phyloP scores from a whole-genome alignment of 352 stramenopile genomes.

The Phytophthora sansomeana region DNA sequence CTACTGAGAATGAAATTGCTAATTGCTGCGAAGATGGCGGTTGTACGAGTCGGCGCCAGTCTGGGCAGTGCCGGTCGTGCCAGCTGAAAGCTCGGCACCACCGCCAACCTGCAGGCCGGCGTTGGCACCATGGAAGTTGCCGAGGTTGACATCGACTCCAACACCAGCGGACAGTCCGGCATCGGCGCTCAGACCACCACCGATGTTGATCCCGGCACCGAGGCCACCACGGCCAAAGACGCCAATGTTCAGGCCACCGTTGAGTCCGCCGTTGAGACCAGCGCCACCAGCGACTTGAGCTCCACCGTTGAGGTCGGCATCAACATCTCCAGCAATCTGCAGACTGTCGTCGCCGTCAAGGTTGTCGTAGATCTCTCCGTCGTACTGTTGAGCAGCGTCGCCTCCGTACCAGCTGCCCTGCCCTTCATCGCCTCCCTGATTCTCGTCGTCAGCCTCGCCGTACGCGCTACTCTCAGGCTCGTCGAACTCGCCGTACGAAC shows the following conservation, averaged over 20 bases:
- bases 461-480: not conserved
- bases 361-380: not conserved
- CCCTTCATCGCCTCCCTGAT: not conserved
- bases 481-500: not conserved
- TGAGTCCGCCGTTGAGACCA: not conserved
- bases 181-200: not conserved
- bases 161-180: constrained; percentile 8
- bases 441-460: not conserved
- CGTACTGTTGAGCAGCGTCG: not conserved
- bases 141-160: not conserved
- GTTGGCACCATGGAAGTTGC: constrained; percentile 3
- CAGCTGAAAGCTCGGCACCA: not conserved
- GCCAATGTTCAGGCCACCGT: not conserved
- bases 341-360: not conserved
- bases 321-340: not conserved
- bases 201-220: not conserved
- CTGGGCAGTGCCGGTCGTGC: too few relatives aligned
- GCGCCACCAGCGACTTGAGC: too few relatives aligned
- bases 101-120: not conserved
- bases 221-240: not conserved
- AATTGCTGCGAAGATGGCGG: not conserved
- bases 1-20: not conserved
- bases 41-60: not conserved
- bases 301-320: too few relatives aligned
- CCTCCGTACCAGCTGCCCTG: not conserved